Evolutionary conservation across 805 yeast genomes (phyloP), one percentile per base, ranked within the genome.

Genomic region (Cyberlindnera suaveolens): DNA sequence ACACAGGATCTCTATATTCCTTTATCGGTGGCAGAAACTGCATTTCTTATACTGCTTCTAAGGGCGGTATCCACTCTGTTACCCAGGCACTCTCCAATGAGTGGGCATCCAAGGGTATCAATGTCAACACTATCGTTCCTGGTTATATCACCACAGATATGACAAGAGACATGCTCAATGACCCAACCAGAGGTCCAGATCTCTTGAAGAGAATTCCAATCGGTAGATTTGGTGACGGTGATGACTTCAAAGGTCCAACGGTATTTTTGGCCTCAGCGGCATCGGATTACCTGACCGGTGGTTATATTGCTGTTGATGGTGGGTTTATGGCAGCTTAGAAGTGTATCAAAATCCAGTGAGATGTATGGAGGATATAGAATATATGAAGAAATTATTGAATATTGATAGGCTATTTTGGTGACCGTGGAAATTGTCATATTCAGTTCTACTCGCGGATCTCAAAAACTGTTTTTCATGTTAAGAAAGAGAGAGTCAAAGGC

Each of bases 181-280:
- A 65, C 48, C 53, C 53, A 13, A 54, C 34, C 1, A 65, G 52
- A 37, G 50, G 53, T n/a, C 39, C 52, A 9, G 54, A 56, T 34
- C 53, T 72, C 34, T 33, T 60, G 35, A 61, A 51, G 37, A 64
- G 75, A 44, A 69, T 71, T 40, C 78, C 78, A 16, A 58, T 61
- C 5, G 70, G 67, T 2, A 60, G 77, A 54, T 72, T 74, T 74
- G 78, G 79, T n/a, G 41, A 45, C 3, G 68, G 73, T 2, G 71
- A 65, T 7, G 79, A 74, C 49, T 71, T 73, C 52, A 70, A 64
- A 52, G 78, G 79, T 78, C 47, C 96, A 82, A 67, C 84, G 85
- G 90, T 78, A 82, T 85, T 81, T 66, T 68, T 85, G 48, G 90
- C 89, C 4, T 77, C 85, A 42, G 81, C 81, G 55, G 95, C 93